Conservation (phyloP, 768 basidiomycete species). For the Trametes cubensis region DNA sequence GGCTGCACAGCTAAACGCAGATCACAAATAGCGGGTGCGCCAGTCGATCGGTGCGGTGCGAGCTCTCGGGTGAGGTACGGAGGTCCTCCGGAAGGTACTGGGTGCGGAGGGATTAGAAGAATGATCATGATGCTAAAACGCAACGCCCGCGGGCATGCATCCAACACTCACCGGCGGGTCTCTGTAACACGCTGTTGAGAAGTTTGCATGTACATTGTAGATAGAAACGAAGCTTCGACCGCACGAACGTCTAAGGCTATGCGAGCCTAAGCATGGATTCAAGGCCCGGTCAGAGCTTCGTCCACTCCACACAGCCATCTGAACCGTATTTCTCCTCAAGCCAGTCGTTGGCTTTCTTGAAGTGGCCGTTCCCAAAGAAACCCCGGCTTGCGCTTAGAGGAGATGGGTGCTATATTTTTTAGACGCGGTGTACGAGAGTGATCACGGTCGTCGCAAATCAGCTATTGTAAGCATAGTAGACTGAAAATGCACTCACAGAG, state of each 20-base stretch:
- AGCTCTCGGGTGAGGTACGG: no score
- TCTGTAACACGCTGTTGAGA: no score
- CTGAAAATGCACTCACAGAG: constrained; percentile 52
- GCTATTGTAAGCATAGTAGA: not conserved
- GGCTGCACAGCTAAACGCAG: no score
- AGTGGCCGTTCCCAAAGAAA: constrained; percentile 89
- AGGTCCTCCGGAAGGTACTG: no score
- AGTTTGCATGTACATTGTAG: not conserved
- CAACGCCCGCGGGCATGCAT: no score
- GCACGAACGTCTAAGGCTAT: not conserved
- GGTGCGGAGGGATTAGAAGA: no score
- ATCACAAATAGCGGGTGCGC: no score
- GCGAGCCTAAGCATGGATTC: not conserved
- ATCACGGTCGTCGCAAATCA: constrained; percentile 1
- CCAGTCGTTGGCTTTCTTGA: constrained; percentile 87
- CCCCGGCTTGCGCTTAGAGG: constrained; percentile 78
- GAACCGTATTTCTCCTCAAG: constrained; percentile 75
- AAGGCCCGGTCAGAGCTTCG: constrained; percentile 39
- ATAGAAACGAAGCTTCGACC: not conserved
- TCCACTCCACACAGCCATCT: constrained; percentile 76
- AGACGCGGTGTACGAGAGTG: not conserved
- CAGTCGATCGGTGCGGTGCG: no score
- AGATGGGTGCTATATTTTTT: constrained; percentile 69
- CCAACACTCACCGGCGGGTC: no score
- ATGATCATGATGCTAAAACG: no score